Percentiles rank a stretch among this genome's conserved stretches.
phyloP scores from a whole-genome alignment of 805 yeast genomes.

The Wickerhamiella domercqiae region DNA sequence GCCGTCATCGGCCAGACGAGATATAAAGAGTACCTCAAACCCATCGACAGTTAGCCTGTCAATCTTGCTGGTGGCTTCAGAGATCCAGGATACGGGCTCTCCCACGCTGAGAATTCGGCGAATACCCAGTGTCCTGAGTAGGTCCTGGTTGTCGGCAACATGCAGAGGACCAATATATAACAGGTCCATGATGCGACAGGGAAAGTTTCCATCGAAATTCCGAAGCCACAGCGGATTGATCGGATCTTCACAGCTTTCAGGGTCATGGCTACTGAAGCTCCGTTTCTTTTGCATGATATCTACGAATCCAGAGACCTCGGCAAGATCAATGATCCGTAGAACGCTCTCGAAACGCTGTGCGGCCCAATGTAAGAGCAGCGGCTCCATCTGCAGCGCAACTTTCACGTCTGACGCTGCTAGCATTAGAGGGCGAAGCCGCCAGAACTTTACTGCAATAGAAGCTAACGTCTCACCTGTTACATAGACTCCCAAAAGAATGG shows the following conservation, averaged over 20 bases:
- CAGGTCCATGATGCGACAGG: conserved; percentile 71
- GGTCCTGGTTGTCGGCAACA: conserved; percentile 60
- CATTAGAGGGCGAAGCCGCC: not conserved
- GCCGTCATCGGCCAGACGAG: conserved; percentile 80
- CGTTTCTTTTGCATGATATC: no score
- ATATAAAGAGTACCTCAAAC: conserved; percentile 40
- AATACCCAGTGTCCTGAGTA: conserved; percentile 53
- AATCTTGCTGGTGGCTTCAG: conserved; percentile 10
- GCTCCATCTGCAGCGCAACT: not conserved
- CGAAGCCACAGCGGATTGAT: conserved; percentile 2
- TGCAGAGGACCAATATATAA: conserved; percentile 68
- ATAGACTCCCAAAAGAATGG: conserved; percentile 33
- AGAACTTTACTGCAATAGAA: conserved; percentile 1
- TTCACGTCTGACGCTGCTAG: not conserved
- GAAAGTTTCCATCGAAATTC: conserved; percentile 47
- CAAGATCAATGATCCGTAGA: no score
- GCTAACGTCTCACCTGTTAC: conserved; percentile 1
- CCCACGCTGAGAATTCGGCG: conserved; percentile 74
- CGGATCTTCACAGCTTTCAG: no score
- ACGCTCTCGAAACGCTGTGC: no score
- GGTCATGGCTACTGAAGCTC: no score
- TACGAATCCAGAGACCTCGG: no score
- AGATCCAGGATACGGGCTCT: conserved; percentile 55
- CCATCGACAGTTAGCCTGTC: conserved; percentile 3
- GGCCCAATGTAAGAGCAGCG: no score